Percentiles rank a stretch among this genome's conserved stretches.
These are phyloP conservation scores for Penicillium sp. DNA, from an alignment of 2,329 filamentous ascomycete species.

Conservation along the genomic window DNA sequence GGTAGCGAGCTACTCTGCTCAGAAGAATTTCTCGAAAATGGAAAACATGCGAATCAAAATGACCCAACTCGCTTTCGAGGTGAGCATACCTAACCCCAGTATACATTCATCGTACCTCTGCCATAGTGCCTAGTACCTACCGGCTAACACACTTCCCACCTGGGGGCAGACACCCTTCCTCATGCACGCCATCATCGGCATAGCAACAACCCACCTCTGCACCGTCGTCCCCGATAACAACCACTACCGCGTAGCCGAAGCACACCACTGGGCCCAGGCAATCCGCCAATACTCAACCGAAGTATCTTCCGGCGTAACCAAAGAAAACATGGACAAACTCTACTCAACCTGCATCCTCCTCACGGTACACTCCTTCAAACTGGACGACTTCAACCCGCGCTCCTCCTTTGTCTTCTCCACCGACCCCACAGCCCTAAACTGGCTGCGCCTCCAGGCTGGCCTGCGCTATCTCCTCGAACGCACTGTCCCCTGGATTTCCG, in stretches of 20 bases:
- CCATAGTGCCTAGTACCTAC: neutral
- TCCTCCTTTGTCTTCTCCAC: conserved; percentile 41
- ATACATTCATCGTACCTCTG: neutral
- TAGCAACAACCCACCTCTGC: conserved; percentile 35
- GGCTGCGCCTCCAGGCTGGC: conserved; percentile 40
- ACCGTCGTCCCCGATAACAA: conserved; percentile 29
- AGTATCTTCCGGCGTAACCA: conserved; percentile 26
- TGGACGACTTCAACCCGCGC: conserved; percentile 34
- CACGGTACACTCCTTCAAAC: conserved; percentile 37
- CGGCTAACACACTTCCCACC: neutral
- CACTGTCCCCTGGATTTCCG: conserved; percentile 26
- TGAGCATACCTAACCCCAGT: conserved; percentile 10
- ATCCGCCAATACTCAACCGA: conserved; percentile 39
- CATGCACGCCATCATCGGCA: conserved; percentile 41
- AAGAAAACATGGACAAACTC: conserved; percentile 42
- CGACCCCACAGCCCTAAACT: conserved; percentile 36
- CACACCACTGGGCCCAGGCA: conserved; percentile 43
- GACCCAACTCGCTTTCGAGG: conserved; percentile 35
- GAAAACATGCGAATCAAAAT: conserved; percentile 28
- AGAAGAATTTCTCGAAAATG: conserved; percentile 8
- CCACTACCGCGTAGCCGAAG: conserved; percentile 32
- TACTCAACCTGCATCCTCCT: conserved; percentile 43
- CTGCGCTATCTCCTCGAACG: conserved; percentile 35
- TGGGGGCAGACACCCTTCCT: conserved; percentile 37
- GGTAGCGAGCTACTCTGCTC: conserved; percentile 14